A percentile compares a stretch with the other conserved stretches of the same genome.
Evolutionary conservation across 345 rosid species (phyloP).

Genomic region (Citrus cavaleriei): DNA sequence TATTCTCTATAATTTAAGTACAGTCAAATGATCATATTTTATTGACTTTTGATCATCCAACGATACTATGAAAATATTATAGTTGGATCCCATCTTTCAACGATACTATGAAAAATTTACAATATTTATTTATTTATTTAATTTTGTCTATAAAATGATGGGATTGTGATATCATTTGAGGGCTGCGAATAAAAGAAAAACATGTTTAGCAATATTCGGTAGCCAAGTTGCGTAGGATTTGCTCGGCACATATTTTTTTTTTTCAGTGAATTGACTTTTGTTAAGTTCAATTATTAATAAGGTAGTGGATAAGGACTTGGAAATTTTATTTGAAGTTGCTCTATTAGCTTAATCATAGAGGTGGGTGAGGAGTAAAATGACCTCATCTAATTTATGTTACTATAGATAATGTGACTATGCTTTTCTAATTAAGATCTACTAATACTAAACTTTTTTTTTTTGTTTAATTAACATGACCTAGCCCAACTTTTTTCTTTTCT

Average conservation of each 20-base stretch:
- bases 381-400: neutral
- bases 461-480: neutral
- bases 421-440: neutral
- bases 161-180: neutral
- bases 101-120: too few relatives aligned
- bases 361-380: neutral
- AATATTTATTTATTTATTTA: too few relatives aligned
- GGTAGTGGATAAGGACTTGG: slow-evolving; percentile 6
- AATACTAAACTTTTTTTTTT: too few relatives aligned
- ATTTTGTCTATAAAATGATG: neutral
- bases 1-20: too few relatives aligned
- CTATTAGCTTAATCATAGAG: neutral
- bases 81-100: too few relatives aligned
- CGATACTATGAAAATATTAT: accelerated
- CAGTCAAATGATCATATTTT: too few relatives aligned
- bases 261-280: neutral
- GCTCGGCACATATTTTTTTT: neutral
- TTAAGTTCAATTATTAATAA: neutral
- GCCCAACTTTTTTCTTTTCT: neutral
- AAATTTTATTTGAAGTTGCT: neutral
- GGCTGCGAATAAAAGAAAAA: neutral
- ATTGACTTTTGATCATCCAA: too few relatives aligned
- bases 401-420: neutral
- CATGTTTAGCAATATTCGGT: neutral
- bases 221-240: neutral